Conservation (phyloP, 495 filamentous ascomycete genomes). For the Annulohypoxylon nitens region DNA sequence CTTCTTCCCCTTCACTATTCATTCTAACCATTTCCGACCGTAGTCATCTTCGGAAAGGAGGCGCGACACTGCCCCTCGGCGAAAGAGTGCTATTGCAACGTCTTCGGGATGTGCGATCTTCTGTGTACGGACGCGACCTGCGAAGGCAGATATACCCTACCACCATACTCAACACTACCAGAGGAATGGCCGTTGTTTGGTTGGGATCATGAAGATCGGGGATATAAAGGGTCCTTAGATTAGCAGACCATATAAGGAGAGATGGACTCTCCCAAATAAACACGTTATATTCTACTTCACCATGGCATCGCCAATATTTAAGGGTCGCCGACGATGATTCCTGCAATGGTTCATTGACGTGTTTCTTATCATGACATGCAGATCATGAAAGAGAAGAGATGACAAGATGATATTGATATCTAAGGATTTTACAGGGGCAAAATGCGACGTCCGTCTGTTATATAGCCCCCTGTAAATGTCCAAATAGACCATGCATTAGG, state of each 20-base stretch:
- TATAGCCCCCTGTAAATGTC: background rate
- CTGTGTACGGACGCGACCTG: constrained; percentile 46
- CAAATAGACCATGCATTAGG: background rate
- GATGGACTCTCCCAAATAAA: background rate
- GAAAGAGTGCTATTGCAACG: constrained; percentile 72
- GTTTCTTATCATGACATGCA: background rate
- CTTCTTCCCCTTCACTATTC: background rate
- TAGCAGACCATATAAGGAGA: background rate
- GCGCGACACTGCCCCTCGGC: constrained; percentile 70
- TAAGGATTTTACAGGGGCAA: background rate
- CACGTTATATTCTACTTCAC: background rate
- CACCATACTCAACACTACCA: constrained; percentile 50
- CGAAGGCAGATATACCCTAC: constrained; percentile 51
- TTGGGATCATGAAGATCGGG: constrained; percentile 51
- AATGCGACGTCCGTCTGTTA: background rate
- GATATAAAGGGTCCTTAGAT: constrained; percentile 25
- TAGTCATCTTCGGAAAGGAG: constrained; percentile 57
- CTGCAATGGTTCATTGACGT: background rate
- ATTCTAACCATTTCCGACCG: constrained; percentile 38
- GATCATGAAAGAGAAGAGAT: background rate
- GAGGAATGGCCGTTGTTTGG: constrained; percentile 55
- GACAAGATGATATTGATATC: background rate
- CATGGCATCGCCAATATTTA: background rate
- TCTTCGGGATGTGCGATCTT: constrained; percentile 71
- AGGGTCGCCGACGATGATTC: background rate